A percentile compares a stretch with the other conserved stretches of the same genome.
phyloP scores from a whole-genome alignment of 129 eudicot species.

The Chrysanthemum seticuspe region DNA sequence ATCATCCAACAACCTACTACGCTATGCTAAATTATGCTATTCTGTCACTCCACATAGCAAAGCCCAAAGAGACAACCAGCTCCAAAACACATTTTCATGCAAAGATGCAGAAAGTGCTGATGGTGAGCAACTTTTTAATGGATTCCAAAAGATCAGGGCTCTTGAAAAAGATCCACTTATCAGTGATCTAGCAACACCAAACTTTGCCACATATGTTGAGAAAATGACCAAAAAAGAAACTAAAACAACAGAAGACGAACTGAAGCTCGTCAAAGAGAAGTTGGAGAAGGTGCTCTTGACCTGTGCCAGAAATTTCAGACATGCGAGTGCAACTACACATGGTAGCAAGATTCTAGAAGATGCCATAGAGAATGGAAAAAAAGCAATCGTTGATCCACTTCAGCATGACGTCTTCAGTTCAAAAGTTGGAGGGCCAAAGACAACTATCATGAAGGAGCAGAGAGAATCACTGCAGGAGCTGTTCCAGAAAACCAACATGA shows the following conservation, averaged over 20 bases:
- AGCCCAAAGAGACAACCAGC: too few species aligned
- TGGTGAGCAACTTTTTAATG: conserved; percentile 17
- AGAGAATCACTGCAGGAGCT: conserved; percentile 72
- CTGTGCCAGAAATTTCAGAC: neutral
- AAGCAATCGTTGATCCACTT: neutral
- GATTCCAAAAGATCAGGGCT: conserved; percentile 63
- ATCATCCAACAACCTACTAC: neutral
- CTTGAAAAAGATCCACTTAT: conserved; percentile 32
- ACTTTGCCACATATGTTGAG: conserved; percentile 49
- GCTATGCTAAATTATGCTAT: neutral
- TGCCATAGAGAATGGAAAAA: neutral
- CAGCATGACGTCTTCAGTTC: neutral
- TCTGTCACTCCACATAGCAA: too few species aligned
- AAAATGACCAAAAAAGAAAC: conserved; percentile 48
- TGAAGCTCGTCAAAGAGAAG: conserved; percentile 57
- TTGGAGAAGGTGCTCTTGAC: conserved; percentile 43
- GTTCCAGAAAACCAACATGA: conserved; percentile 59
- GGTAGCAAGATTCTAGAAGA: neutral
- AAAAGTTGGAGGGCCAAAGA: conserved; percentile 35
- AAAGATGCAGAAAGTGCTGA: neutral
- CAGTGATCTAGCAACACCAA: conserved; percentile 56
- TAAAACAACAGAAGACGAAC: conserved; percentile 35
- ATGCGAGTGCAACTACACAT: neutral
- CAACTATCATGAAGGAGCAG: conserved; percentile 34
- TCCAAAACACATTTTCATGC: too few species aligned